Evolutionary conservation across 768 basidiomycete species (phyloP).

Genomic region (Strobilomyces dryophilus): DNA sequence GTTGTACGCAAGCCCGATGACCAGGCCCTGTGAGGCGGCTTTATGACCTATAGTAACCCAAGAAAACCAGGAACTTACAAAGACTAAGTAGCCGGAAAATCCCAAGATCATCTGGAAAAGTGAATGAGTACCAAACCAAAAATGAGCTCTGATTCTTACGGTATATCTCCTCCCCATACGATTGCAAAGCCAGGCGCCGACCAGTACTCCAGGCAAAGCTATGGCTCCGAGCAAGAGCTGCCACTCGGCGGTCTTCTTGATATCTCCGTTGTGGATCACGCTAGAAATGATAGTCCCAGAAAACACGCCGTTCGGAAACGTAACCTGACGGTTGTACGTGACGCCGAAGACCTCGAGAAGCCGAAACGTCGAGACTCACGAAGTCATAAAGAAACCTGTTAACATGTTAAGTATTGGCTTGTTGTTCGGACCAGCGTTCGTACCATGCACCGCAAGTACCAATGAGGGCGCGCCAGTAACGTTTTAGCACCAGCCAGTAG

Average conservation of each 20-base stretch:
- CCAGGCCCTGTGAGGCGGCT: constrained; percentile 37
- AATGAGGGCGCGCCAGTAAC: constrained; percentile 65
- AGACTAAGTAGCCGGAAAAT: constrained; percentile 63
- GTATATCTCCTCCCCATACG: constrained; percentile 57
- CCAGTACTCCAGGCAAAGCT: constrained; percentile 58
- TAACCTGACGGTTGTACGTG: constrained; percentile 38
- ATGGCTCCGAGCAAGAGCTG: constrained; percentile 62
- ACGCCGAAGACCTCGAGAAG: neutral
- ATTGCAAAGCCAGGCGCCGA: constrained; percentile 47
- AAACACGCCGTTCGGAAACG: constrained; percentile 72
- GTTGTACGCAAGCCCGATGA: constrained; percentile 57
- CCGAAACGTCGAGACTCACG: constrained; percentile 25
- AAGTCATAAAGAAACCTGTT: constrained; percentile 70
- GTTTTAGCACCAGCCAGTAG: constrained; percentile 53
- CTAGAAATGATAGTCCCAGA: constrained; percentile 63
- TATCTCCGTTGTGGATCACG: constrained; percentile 51
- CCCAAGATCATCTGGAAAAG: constrained; percentile 56
- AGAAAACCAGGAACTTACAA: constrained; percentile 34
- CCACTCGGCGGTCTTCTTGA: constrained; percentile 63
- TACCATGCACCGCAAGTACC: constrained; percentile 75
- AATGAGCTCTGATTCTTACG: constrained; percentile 27
- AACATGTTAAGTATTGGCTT: constrained; percentile 1
- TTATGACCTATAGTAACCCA: neutral
- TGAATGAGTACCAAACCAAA: constrained; percentile 2
- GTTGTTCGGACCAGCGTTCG: neutral